Percentiles rank a stretch among this genome's conserved stretches.
Evolutionary conservation across 1,139 yeast genomes (phyloP).

Genomic region (Candida tetrigidarum): DNA sequence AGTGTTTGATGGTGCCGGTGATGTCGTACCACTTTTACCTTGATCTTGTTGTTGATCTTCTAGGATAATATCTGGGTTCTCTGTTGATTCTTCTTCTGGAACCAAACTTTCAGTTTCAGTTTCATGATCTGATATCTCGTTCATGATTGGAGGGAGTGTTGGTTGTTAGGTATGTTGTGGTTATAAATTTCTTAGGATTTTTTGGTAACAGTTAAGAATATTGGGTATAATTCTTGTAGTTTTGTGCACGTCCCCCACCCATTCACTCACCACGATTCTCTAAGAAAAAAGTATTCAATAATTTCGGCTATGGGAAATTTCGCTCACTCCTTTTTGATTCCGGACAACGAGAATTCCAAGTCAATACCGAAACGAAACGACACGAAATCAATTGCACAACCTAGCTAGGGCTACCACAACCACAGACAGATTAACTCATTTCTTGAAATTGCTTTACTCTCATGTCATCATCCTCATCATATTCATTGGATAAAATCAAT

Average conservation of each 20-base stretch:
- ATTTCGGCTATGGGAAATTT: not conserved
- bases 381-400: not conserved
- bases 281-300: not conserved
- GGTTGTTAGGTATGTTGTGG: not conserved
- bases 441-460: not conserved
- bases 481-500: conserved; percentile 53
- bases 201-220: too few species aligned
- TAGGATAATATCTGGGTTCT: not conserved
- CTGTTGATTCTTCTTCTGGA: not conserved
- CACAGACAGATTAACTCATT: not conserved
- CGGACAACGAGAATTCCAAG: not conserved
- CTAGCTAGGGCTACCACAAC: not conserved
- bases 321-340: not conserved
- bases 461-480: conserved; percentile 17
- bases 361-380: too few species aligned
- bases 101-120: not conserved
- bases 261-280: too few species aligned
- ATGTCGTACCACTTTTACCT: not conserved
- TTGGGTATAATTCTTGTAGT: too few species aligned
- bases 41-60: too few species aligned
- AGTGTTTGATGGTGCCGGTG: conserved; percentile 9
- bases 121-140: conserved; percentile 2
- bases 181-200: too few species aligned
- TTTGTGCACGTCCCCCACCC: not conserved
- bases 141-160: too few species aligned